Base-by-base conservation (phyloP, 768 basidiomycete species). In the Macrolepiota dolichaula region DNA sequence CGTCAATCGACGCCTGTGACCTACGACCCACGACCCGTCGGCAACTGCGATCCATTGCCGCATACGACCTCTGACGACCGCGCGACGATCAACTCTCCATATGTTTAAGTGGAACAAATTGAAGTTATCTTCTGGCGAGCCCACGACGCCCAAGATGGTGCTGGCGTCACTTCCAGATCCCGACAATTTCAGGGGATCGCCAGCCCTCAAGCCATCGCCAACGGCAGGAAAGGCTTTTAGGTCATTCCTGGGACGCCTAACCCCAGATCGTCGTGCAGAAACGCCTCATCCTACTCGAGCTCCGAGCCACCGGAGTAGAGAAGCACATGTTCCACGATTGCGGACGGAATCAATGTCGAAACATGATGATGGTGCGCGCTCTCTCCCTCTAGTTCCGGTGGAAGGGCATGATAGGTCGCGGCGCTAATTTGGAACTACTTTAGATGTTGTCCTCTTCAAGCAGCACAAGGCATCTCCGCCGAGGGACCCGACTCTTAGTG, bases 61-160 rank as follows among this genome's bases (percentile, higher is more conserved):
- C 24, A 60, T 53, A 60, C 59, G 59, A 60, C 59, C 53, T 51
- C 38, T 61, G 46, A 56, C 49, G 47, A 53, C 56, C 10, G 29
- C 19, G 17, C 27, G 19, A 53, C 64, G 54, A 47, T 25, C 56
- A 19, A 52, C 50, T 42, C 50, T 42, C 29, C 29, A 32, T 32
- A 65, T 65, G 65, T 65, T 65, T 47, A 65, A 61, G 44, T 55
- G 62, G 59, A 65, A 59, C 29, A 61, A 55, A 36, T 17, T 24
- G 24, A 61, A 55, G 19, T 32, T 47, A 29, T 63, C 62, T 12
- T 49, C 51, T 2, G 64, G 62, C 29, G 55, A 62, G 25, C 65
- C 65, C 36, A 61, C 56, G 15, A 61, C 62, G 17, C 64, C 64
- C 42, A 65, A 63, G 53, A 29, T 63, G 13, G n/a, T 35, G 2